These are phyloP conservation scores for Mangifera indica DNA, from an alignment of 345 rosid species.

Conservation along the genomic window DNA sequence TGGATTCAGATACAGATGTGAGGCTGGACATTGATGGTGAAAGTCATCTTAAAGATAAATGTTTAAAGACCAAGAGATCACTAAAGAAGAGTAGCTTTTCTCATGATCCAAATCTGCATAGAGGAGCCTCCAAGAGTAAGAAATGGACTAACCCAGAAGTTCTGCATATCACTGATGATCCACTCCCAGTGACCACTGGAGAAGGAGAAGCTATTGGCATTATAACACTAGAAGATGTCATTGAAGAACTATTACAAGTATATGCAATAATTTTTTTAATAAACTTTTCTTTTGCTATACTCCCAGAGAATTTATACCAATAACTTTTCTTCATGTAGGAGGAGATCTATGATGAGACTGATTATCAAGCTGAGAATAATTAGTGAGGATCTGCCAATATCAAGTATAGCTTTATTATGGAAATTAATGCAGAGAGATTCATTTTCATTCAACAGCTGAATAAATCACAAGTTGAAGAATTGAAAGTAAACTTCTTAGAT, in stretches of 20 bases:
- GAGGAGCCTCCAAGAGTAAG: constrained; percentile 38
- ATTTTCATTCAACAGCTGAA: not conserved
- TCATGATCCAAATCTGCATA: constrained; percentile 17
- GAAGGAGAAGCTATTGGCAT: constrained; percentile 52
- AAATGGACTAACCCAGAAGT: constrained; percentile 47
- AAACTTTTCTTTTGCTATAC: not conserved
- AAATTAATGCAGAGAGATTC: not conserved
- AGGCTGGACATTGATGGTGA: constrained; percentile 39
- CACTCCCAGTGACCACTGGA: constrained; percentile 26
- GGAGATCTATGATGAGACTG: constrained; percentile 71
- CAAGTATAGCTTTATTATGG: not conserved
- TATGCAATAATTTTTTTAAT: not conserved
- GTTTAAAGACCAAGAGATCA: constrained; percentile 30
- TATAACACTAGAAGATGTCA: constrained; percentile 66
- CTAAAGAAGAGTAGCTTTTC: constrained; percentile 41
- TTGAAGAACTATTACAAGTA: constrained; percentile 66
- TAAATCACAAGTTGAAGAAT: not conserved
- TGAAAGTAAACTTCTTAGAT: not conserved
- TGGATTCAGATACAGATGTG: constrained; percentile 30
- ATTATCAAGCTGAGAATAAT: constrained; percentile 35
- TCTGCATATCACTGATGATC: constrained; percentile 34
- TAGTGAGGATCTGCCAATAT: not conserved
- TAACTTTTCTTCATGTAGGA: constrained; percentile 33
- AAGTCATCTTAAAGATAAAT: constrained; percentile 23
- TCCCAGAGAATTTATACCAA: not conserved